A percentile compares a stretch with the other conserved stretches of the same genome.
Evolutionary conservation across 2,329 filamentous ascomycete species (phyloP).

Genomic region (Ophiostoma pallidulum): DNA sequence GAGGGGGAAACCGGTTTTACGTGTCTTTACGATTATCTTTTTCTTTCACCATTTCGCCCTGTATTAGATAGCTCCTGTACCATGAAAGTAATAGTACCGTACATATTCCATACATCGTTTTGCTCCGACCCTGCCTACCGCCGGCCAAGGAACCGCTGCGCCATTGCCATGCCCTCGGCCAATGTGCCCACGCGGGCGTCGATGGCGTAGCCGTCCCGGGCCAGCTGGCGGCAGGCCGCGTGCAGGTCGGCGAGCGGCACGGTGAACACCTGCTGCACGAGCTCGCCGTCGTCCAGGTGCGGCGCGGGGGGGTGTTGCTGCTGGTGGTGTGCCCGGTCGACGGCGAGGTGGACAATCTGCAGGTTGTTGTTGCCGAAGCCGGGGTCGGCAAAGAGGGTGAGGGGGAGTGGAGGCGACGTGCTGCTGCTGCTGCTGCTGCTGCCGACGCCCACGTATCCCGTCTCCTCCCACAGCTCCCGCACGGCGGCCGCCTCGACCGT

Average conservation of each 20-base stretch:
- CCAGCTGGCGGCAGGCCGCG: constrained; percentile 55
- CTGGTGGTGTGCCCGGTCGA: constrained; percentile 59
- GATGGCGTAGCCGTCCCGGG: constrained; percentile 64
- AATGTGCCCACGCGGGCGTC: constrained; percentile 70
- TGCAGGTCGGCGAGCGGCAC: constrained; percentile 56
- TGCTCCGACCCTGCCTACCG: background rate
- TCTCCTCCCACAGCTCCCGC: constrained; percentile 57
- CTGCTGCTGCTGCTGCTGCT: constrained; percentile 17
- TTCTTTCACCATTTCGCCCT: background rate
- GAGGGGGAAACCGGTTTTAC: background rate
- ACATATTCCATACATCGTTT: background rate
- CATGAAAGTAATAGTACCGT: constrained; percentile 1
- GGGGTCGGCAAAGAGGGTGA: constrained; percentile 33
- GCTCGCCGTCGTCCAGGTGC: constrained; percentile 68
- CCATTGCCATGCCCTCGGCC: constrained; percentile 68
- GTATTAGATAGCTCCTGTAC: constrained; percentile 4
- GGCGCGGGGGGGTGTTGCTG: constrained; percentile 63
- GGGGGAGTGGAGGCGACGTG: too few species aligned
- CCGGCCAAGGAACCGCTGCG: constrained; percentile 39
- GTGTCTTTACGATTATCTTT: background rate
- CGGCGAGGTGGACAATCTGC: constrained; percentile 60
- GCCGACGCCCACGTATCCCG: constrained; percentile 50
- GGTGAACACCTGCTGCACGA: constrained; percentile 64
- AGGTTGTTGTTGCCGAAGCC: constrained; percentile 60
- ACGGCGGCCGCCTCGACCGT: constrained; percentile 52